These are phyloP conservation scores for Nissolia schottii DNA, from an alignment of 306 rosid genomes.

Conservation along the genomic window DNA sequence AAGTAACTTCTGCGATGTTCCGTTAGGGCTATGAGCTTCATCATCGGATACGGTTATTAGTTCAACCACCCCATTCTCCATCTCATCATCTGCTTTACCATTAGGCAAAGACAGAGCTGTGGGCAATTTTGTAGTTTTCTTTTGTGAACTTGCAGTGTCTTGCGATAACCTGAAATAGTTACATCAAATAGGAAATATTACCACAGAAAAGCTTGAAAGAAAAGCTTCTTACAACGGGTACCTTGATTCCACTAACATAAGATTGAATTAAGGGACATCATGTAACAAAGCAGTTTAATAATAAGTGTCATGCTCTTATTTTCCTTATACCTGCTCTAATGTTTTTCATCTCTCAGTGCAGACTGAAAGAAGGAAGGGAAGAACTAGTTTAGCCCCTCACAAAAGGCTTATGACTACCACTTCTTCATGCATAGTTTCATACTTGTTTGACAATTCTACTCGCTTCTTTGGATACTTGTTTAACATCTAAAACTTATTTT, in stretches of 20 bases:
- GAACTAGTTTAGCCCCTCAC: not conserved
- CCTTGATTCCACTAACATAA: not conserved
- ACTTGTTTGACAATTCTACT: not conserved
- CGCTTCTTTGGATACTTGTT: too few species aligned
- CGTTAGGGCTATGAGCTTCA: constrained; percentile 35
- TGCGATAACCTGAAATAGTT: constrained; percentile 41
- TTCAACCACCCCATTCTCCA: constrained; percentile 43
- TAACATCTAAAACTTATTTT: not conserved
- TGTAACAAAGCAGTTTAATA: not conserved
- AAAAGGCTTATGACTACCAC: not conserved
- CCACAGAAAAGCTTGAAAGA: constrained; percentile 4
- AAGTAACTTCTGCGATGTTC: constrained; percentile 29
- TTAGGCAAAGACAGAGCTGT: constrained; percentile 28
- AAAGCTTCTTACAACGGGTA: not conserved
- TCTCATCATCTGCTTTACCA: constrained; percentile 30
- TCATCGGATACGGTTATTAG: constrained; percentile 51
- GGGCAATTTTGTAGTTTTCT: constrained; percentile 26
- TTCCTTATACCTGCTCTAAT: not conserved
- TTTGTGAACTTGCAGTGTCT: constrained; percentile 31
- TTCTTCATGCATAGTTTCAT: not conserved
- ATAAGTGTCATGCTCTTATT: not conserved
- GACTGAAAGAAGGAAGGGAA: not conserved
- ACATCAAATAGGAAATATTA: constrained; percentile 14
- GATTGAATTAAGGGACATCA: constrained; percentile 6
- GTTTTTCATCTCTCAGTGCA: constrained; percentile 1